Evolutionary conservation across 2,329 filamentous ascomycete species (phyloP), one percentile per base, ranked within the genome.

Genomic region (Sporothrix brasiliensis): DNA sequence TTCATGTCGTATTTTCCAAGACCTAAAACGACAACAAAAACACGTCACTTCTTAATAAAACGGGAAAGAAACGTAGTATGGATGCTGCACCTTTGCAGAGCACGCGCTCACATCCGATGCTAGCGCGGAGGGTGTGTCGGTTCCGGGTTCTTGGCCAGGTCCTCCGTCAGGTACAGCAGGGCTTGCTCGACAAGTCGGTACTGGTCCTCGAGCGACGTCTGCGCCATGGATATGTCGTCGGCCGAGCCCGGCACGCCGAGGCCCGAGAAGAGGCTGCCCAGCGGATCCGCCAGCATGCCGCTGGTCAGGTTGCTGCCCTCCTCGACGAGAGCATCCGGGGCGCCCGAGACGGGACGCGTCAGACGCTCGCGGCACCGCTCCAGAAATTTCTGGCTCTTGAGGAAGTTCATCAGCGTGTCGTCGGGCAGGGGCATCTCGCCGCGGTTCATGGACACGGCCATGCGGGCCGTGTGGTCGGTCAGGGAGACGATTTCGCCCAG

Each of bases 401-500:
- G 52, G 14, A 73, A 73, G 52, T 72, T 73, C 73, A 71, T 71
- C 14, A 74, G 24, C 1, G 71, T 67, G 19, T 74, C 73, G 44
- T 74, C 73, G 2, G 72, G 73, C 16, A 72, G 65, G 21, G 73
- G 73, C 71, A 73, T 68, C 65, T 74, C 73, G 71, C 73, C 73
- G 9, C 74, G 72, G 19, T 78, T 79, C 67, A 74, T 74, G 4
- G 73, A 74, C 69, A 84, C 74, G 21, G 81, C 81, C 73, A 85
- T 76, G 69, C 79, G 77, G 1, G 81, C 80, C 49, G 82, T 79
- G 73, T 81, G 80, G 61, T 82, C 81, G 14, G 83, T 79, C n/a
- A 85, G 76, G 47, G 77, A 77, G 44, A 80, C 77, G n/a, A 80
- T 80, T 65, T 80, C 79, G 49, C 76, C 70, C 24, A 80, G 72